These are phyloP conservation scores for Leptomonas pyrrhocoris DNA, from an alignment of 208 protist species.

Conservation along the genomic window DNA sequence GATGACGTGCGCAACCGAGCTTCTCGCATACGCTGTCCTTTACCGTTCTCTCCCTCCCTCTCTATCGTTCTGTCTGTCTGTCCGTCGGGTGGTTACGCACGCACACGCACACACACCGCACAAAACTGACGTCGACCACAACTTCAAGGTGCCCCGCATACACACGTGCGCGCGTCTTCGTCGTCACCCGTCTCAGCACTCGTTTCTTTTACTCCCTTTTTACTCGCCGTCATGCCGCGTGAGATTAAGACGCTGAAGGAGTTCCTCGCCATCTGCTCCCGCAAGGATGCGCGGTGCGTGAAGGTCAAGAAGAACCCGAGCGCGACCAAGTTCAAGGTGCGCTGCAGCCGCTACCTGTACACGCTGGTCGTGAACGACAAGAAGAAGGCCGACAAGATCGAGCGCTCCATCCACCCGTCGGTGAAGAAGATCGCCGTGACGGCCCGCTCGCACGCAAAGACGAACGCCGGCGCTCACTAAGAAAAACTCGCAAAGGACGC, in stretches of 20 bases:
- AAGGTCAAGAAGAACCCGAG: slow-evolving; percentile 92
- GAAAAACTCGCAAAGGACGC: background rate
- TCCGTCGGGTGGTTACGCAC: too few species aligned
- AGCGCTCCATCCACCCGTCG: slow-evolving; percentile 88
- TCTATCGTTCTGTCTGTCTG: too few species aligned
- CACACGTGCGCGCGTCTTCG: too few species aligned
- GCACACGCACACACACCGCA: too few species aligned
- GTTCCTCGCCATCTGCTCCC: slow-evolving; percentile 93
- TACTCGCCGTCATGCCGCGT: slow-evolving; percentile 66
- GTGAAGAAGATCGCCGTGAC: slow-evolving; percentile 91
- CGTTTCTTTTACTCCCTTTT: background rate
- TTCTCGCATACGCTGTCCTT: too few species aligned
- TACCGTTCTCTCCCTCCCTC: too few species aligned
- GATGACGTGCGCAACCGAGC: too few species aligned
- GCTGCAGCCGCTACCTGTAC: slow-evolving; percentile 93
- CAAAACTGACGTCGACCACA: too few species aligned
- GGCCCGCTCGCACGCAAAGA: slow-evolving; percentile 81
- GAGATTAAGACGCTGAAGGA: slow-evolving; percentile 94
- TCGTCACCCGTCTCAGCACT: background rate
- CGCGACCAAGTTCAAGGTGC: slow-evolving; percentile 94
- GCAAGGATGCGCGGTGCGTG: slow-evolving; percentile 92
- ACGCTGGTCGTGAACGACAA: slow-evolving; percentile 91
- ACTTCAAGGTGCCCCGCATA: too few species aligned
- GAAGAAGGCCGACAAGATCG: slow-evolving; percentile 93
- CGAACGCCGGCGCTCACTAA: slow-evolving; percentile 61